Base-by-base conservation (phyloP, 192 early-diverging fungal genomes). In the Backusella mclennaniae region DNA sequence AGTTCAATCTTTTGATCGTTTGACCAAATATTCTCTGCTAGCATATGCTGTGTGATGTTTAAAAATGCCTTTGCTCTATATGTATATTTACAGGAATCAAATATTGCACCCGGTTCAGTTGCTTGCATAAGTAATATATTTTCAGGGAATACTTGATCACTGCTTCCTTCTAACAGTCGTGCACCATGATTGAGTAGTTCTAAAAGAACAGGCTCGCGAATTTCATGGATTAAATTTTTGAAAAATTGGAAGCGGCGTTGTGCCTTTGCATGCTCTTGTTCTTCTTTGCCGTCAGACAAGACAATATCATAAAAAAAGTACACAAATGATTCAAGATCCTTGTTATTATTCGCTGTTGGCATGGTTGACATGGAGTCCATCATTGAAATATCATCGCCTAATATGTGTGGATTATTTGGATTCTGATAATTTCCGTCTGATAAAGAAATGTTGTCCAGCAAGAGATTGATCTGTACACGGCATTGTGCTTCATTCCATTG, bases 401-500 rank as follows among this genome's bases (percentile, higher is more conserved):
- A 63, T n/a, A 81, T 73, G 39, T 79, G 73, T 19, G 78, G 73
- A 39, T 79, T 75, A 36, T 79, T 75, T 15, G 72, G 67, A 44
- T 79, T 70, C 15, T 67, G 71, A 1, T 44, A 70, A 52, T 26
- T 56, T 17, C 76, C 76, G 5, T 79, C 78, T 0, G 78, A 74
- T 17, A 79, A 53, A 23, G 73, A 59, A n/a, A 79, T 79, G 46
- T 79, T 86, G 38, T 88, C 87, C 36, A 88, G 56, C 41, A 88
- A 66, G 12, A 88, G 63, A 76, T 83, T 86, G 44, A 88, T 73
- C 73, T 88, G 83, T 19, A 88, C 85, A 42, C 85, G 84, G 49
- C 83, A 85, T 19, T 83, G 81, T 17, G 85, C 87, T 73, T 86
- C 84, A 35, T 84, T 88, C 87, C 87, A 88, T n/a, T 83, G 81